These are phyloP conservation scores for Coemansia sp. DNA, from an alignment of 192 early-diverging fungal species.

Conservation along the genomic window DNA sequence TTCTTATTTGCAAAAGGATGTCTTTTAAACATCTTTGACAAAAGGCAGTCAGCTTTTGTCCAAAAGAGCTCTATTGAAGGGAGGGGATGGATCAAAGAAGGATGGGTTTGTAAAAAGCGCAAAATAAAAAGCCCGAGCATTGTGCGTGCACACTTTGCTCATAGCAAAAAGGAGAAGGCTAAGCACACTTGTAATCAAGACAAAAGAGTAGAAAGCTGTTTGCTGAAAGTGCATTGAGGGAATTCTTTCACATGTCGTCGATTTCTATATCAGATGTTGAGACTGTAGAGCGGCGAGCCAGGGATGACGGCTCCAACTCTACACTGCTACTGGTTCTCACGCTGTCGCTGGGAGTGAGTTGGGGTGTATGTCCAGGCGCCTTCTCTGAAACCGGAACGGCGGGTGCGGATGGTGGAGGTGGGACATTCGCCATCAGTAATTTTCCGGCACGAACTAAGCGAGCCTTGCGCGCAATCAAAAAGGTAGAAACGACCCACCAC, in stretches of 20 bases:
- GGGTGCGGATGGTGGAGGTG: slow-evolving; percentile 29
- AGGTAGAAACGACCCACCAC: slow-evolving; percentile 49
- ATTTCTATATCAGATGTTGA: slow-evolving; percentile 41
- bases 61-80: background rate
- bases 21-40: background rate
- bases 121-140: background rate
- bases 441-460: slow-evolving; percentile 39
- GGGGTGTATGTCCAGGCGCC: background rate
- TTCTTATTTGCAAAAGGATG: background rate
- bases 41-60: background rate
- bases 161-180: background rate
- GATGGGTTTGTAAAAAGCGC: background rate
- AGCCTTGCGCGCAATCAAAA: slow-evolving; percentile 52
- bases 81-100: background rate
- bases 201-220: background rate
- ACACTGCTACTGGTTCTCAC: background rate
- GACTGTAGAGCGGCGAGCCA: background rate
- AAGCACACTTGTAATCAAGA: background rate
- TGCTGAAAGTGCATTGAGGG: background rate
- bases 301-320: background rate
- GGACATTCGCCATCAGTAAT: slow-evolving; percentile 44
- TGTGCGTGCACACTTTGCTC: background rate
- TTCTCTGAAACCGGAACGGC: slow-evolving; percentile 5
- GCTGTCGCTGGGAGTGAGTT: background rate
- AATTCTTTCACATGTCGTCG: slow-evolving; percentile 25